These are phyloP conservation scores for Nectriaceae sp. DNA, from an alignment of 2,329 filamentous ascomycete genomes.

Conservation along the genomic window DNA sequence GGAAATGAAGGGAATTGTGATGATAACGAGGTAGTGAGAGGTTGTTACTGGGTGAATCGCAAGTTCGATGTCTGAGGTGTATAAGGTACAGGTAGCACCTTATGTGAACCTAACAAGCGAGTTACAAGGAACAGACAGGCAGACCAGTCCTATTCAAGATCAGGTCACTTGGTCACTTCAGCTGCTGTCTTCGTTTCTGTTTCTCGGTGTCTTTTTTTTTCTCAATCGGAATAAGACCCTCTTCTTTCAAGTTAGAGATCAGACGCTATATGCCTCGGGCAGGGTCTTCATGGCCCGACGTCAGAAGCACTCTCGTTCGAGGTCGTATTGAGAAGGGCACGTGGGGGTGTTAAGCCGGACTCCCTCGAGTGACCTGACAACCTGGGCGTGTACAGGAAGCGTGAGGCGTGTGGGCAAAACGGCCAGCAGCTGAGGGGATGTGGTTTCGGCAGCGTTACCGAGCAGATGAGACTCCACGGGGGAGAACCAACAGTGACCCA, in stretches of 20 bases:
- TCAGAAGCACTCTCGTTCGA: background rate
- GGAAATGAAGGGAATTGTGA: slow-evolving; percentile 8
- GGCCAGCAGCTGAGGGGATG: background rate
- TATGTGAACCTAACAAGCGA: no score
- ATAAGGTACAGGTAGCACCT: no score
- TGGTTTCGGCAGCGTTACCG: background rate
- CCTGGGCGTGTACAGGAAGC: background rate
- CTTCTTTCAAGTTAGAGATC: background rate
- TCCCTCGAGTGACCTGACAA: background rate
- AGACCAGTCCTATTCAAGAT: background rate
- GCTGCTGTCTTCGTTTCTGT: background rate
- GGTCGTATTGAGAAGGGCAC: slow-evolving; percentile 1
- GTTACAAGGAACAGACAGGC: slow-evolving; percentile 3
- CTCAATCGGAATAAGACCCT: background rate
- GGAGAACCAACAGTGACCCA: background rate
- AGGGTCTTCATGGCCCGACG: background rate
- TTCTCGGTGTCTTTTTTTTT: background rate
- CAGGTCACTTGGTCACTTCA: background rate
- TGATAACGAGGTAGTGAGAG: no score
- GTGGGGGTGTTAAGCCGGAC: background rate
- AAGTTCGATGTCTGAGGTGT: no score
- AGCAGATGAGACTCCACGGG: background rate
- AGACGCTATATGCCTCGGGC: slow-evolving; percentile 2
- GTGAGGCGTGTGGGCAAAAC: background rate
- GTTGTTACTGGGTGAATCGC: no score